Conservation (phyloP, 2,329 filamentous ascomycete species). For the Colletotrichum brevisporum region DNA sequence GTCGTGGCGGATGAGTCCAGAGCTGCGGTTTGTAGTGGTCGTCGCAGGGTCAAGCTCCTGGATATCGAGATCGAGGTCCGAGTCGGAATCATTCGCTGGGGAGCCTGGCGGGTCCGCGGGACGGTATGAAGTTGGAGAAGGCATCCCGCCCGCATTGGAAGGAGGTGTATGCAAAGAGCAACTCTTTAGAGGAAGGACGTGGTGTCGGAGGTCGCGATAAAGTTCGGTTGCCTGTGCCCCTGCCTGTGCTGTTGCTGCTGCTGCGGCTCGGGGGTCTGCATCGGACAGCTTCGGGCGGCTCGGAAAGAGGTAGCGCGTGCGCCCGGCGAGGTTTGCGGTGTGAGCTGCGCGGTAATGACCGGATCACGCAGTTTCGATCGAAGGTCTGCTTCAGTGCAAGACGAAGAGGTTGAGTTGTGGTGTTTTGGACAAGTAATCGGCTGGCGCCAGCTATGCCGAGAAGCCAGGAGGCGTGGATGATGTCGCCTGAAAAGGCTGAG, state of each 20-base stretch:
- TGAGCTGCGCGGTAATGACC: conserved; percentile 5
- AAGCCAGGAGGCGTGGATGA: conserved; percentile 27
- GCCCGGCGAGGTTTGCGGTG: not conserved
- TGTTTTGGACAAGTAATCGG: conserved; percentile 29
- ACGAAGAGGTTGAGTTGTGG: conserved; percentile 5
- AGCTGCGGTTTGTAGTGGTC: conserved; percentile 44
- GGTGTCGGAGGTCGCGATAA: conserved; percentile 32
- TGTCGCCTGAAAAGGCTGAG: conserved; percentile 32
- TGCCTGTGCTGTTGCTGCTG: not conserved
- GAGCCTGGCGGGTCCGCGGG: conserved; percentile 75
- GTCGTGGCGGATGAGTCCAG: conserved; percentile 63
- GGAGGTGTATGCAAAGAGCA: conserved; percentile 31
- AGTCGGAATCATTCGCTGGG: conserved; percentile 79
- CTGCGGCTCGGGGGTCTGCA: conserved; percentile 36
- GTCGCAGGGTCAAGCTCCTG: conserved; percentile 80
- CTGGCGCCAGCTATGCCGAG: conserved; percentile 32
- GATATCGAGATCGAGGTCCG: conserved; percentile 82
- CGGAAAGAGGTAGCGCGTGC: conserved; percentile 9
- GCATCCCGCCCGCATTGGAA: conserved; percentile 63
- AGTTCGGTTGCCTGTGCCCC: conserved; percentile 35
- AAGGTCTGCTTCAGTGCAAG: conserved; percentile 5
- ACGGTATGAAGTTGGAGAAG: conserved; percentile 66
- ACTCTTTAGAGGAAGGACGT: conserved; percentile 26
- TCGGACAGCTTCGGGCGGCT: conserved; percentile 32
- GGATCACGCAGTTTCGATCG: conserved; percentile 7